These are phyloP conservation scores for Trametes polyzona DNA, from an alignment of 1,284 basidiomycete genomes.

Conservation along the genomic window DNA sequence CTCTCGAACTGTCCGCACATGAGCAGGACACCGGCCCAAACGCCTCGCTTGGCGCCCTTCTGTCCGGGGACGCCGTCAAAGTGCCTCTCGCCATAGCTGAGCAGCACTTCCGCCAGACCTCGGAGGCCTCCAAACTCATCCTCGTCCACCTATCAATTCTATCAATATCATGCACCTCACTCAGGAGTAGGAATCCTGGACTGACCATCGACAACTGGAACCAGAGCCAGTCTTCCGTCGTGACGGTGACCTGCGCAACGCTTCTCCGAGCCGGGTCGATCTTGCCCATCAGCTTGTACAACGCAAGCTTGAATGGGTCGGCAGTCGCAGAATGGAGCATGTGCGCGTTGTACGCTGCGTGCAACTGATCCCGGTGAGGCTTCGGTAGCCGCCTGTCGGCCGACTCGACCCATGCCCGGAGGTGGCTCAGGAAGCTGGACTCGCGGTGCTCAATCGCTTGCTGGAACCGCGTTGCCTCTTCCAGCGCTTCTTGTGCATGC, in stretches of 20 bases:
- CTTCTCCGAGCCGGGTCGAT: slow-evolving; percentile 85
- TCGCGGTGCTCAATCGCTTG: slow-evolving; percentile 82
- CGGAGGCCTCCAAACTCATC: slow-evolving; percentile 81
- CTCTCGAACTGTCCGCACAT: slow-evolving; percentile 95
- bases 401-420: slow-evolving; percentile 88
- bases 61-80: slow-evolving; percentile 78
- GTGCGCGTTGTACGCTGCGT: slow-evolving; percentile 90
- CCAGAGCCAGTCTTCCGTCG: slow-evolving; percentile 99
- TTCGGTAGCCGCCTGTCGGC: slow-evolving; percentile 79
- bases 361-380: slow-evolving; percentile 82
- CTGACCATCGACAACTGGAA: slow-evolving; percentile 87
- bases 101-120: slow-evolving; percentile 79
- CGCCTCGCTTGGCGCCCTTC: slow-evolving; percentile 60
- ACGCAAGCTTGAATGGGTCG: slow-evolving; percentile 94
- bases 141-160: slow-evolving; percentile 60
- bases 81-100: slow-evolving; percentile 89
- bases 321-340: slow-evolving; percentile 85
- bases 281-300: slow-evolving; percentile 95
- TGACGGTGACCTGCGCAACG: slow-evolving; percentile 84
- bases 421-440: slow-evolving; percentile 81
- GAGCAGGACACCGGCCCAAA: slow-evolving; percentile 91
- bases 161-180: not conserved
- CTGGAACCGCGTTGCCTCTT: slow-evolving; percentile 76
- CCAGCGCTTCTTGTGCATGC: slow-evolving; percentile 79
- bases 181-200: not conserved